Evolutionary conservation across 306 rosid genomes (phyloP).

Genomic region (Benincasa hispida): DNA sequence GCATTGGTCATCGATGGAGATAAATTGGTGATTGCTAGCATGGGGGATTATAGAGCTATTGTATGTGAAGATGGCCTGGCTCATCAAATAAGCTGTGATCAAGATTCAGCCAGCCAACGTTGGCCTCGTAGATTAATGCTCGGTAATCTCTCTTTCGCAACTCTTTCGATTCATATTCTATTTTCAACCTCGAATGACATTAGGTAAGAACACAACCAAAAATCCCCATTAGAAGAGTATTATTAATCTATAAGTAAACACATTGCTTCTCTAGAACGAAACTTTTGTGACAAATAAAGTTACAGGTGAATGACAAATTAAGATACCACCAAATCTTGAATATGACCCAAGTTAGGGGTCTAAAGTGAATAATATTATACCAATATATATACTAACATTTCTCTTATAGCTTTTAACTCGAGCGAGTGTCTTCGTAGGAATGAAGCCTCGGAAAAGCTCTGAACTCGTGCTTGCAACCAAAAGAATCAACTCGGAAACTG

Average conservation of each 20-base stretch:
- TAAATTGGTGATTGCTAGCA: conserved; percentile 51
- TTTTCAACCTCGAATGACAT: background rate
- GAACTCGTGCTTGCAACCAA: conserved; percentile 42
- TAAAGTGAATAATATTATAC: background rate
- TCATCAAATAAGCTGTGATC: conserved; percentile 23
- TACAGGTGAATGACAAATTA: background rate
- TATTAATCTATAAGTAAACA: background rate
- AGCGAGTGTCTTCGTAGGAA: conserved; percentile 8
- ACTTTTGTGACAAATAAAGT: background rate
- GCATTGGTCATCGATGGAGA: conserved; percentile 58
- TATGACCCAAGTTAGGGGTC: background rate
- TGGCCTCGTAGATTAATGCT: conserved; percentile 46
- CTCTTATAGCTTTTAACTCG: conserved; percentile 2
- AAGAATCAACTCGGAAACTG: conserved; percentile 37
- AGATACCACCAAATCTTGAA: background rate
- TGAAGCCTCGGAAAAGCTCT: conserved; percentile 22
- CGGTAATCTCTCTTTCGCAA: conserved; percentile 24
- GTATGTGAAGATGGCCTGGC: conserved; percentile 73
- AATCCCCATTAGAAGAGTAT: background rate
- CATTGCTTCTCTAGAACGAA: background rate
- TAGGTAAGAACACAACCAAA: background rate
- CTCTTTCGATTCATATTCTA: too few relatives aligned
- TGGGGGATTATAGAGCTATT: conserved; percentile 65
- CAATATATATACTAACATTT: background rate
- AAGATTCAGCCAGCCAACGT: conserved; percentile 18